Percentiles rank a stretch among this genome's conserved stretches.
These are phyloP conservation scores for Starmerella apicola DNA, from an alignment of 805 yeast genomes.

Conservation along the genomic window DNA sequence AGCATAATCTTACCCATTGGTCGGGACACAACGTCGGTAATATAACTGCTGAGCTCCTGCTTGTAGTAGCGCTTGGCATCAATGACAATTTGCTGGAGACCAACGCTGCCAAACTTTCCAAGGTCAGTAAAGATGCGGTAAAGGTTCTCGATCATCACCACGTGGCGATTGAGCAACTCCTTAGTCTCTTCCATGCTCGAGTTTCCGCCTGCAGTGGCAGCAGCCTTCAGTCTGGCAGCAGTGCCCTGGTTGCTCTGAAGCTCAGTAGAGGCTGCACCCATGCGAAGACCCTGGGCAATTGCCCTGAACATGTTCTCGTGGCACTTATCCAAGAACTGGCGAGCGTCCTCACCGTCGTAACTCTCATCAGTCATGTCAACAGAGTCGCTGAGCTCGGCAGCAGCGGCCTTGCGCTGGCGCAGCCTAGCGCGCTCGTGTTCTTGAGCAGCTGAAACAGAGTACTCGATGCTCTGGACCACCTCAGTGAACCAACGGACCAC, in stretches of 20 bases:
- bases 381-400: not conserved
- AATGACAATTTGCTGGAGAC: slow-evolving; percentile 19
- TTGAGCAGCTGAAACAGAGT: slow-evolving; percentile 8
- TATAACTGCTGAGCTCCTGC: slow-evolving; percentile 33
- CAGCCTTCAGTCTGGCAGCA: slow-evolving; percentile 14
- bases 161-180: slow-evolving; percentile 31
- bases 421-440: slow-evolving; percentile 1
- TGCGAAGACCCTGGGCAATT: slow-evolving; percentile 19
- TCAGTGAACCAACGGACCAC: slow-evolving; percentile 38
- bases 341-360: slow-evolving; percentile 9
- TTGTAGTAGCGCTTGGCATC: slow-evolving; percentile 23
- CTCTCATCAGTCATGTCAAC: not conserved
- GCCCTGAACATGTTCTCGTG: slow-evolving; percentile 21
- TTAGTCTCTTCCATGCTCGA: slow-evolving; percentile 24
- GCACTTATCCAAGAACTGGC: slow-evolving; percentile 13
- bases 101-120: slow-evolving; percentile 13
- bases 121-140: slow-evolving; percentile 35
- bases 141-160: slow-evolving; percentile 42
- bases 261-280: slow-evolving; percentile 13
- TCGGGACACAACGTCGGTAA: slow-evolving; percentile 36
- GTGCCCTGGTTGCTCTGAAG: slow-evolving; percentile 2
- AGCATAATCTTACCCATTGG: slow-evolving; percentile 56
- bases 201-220: slow-evolving; percentile 11
- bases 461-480: slow-evolving; percentile 20
- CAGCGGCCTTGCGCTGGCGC: not conserved